Evolutionary conservation across 257 asterid species (phyloP).

Genomic region (Pogostemon cablin): DNA sequence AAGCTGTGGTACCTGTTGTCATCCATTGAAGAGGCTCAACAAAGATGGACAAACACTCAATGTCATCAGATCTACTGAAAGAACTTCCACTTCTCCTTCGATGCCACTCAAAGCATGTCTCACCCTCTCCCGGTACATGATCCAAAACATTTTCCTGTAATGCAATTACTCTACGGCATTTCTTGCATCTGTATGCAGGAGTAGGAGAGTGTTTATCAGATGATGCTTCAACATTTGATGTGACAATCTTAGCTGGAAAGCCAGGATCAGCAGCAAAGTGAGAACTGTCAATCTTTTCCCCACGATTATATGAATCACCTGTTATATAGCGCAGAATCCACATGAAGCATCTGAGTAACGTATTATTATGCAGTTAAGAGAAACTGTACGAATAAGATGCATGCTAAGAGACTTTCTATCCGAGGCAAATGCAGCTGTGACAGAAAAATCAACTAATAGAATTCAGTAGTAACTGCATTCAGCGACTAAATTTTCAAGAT

Average conservation of each 20-base stretch:
- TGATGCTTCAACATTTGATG: slow-evolving; percentile 50
- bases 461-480: too few relatives aligned
- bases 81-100: slow-evolving; percentile 82
- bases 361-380: background rate
- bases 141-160: slow-evolving; percentile 74
- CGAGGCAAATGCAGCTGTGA: too few relatives aligned
- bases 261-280: slow-evolving; percentile 89
- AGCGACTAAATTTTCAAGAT: too few relatives aligned
- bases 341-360: slow-evolving; percentile 11
- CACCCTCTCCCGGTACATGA: slow-evolving; percentile 96
- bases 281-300: slow-evolving; percentile 76
- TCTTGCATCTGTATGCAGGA: slow-evolving; percentile 84
- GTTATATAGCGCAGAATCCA: slow-evolving; percentile 24
- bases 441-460: too few relatives aligned
- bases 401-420: too few relatives aligned
- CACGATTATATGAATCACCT: slow-evolving; percentile 95
- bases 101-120: slow-evolving; percentile 79
- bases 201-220: slow-evolving; percentile 41
- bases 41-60: slow-evolving; percentile 84
- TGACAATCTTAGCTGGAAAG: slow-evolving; percentile 45
- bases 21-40: slow-evolving; percentile 98
- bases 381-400: background rate
- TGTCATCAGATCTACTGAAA: slow-evolving; percentile 53
- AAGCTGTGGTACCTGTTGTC: slow-evolving; percentile 63
- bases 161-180: slow-evolving; percentile 90